These are phyloP conservation scores for Rheum nobile DNA, from an alignment of 148 eudicot genomes.

Conservation along the genomic window DNA sequence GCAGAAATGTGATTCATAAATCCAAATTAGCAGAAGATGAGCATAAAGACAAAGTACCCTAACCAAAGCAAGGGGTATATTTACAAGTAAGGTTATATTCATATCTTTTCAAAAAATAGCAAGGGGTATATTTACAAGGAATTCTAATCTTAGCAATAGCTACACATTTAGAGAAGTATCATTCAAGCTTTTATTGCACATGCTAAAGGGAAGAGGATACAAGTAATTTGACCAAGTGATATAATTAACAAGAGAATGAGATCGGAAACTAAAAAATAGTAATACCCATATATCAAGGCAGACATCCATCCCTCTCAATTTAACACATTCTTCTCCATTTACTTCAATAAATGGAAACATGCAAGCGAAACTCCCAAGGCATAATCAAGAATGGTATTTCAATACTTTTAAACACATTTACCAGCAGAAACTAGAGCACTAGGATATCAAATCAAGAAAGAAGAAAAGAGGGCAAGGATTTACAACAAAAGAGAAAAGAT, in stretches of 20 bases:
- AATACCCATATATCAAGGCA: neutral
- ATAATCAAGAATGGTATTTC: neutral
- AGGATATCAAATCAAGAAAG: neutral
- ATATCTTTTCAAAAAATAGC: too few species aligned
- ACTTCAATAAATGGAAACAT: neutral
- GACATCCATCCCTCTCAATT: neutral
- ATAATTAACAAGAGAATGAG: too few species aligned
- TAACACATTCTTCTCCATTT: too few species aligned
- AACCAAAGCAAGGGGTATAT: too few species aligned
- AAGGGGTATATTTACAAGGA: too few species aligned
- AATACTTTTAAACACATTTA: neutral
- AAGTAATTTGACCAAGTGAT: too few species aligned
- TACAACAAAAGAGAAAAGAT: neutral
- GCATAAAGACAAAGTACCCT: too few species aligned
- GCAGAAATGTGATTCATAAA: too few species aligned
- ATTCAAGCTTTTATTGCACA: constrained; percentile 1
- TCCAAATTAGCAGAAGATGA: too few species aligned
- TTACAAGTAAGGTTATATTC: too few species aligned
- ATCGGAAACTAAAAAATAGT: too few species aligned
- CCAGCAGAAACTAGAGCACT: neutral
- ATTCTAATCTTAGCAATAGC: too few species aligned
- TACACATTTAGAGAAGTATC: neutral
- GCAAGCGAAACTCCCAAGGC: neutral
- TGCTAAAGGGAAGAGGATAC: neutral
- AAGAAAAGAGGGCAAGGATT: neutral